A percentile compares a stretch with the other conserved stretches of the same genome.
Conservation (phyloP, 2,329 filamentous ascomycete genomes). For the Talaromyces sp. region DNA sequence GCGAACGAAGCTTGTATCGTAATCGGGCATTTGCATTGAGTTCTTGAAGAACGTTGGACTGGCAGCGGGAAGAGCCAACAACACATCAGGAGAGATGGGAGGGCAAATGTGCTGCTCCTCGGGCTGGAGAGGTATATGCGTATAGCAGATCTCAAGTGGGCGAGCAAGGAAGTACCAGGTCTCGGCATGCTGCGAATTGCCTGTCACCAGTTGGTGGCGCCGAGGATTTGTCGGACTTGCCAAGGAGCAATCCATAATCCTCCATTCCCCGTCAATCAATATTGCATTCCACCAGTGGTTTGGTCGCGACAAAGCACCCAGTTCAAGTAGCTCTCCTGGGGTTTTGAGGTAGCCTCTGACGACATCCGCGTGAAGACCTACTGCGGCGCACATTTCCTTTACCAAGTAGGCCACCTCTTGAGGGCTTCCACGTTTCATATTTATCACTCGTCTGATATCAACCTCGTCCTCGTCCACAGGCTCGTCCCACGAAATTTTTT, state of each 20-base stretch:
- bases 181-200: slow-evolving; percentile 66
- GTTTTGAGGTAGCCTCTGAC: slow-evolving; percentile 86
- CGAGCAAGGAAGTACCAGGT: slow-evolving; percentile 90
- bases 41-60: slow-evolving; percentile 87
- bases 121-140: slow-evolving; percentile 82
- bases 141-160: slow-evolving; percentile 89
- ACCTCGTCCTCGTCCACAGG: slow-evolving; percentile 75
- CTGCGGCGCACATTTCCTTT: slow-evolving; percentile 86
- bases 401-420: slow-evolving; percentile 87
- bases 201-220: slow-evolving; percentile 69
- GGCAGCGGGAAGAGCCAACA: slow-evolving; percentile 79
- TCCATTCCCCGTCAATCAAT: slow-evolving; percentile 89
- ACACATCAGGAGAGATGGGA: slow-evolving; percentile 74
- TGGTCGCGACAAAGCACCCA: slow-evolving; percentile 73
- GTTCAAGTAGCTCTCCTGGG: slow-evolving; percentile 76
- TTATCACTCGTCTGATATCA: slow-evolving; percentile 77
- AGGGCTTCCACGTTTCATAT: slow-evolving; percentile 75
- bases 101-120: slow-evolving; percentile 91
- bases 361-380: slow-evolving; percentile 81
- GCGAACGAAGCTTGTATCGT: slow-evolving; percentile 78
- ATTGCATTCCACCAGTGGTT: slow-evolving; percentile 99
- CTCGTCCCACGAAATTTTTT: slow-evolving; percentile 92
- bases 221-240: slow-evolving; percentile 86
- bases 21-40: slow-evolving; percentile 72
- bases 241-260: slow-evolving; percentile 89